These are phyloP conservation scores for Sporisorium sorghi DNA, from an alignment of 1,284 basidiomycete genomes.

Conservation along the genomic window DNA sequence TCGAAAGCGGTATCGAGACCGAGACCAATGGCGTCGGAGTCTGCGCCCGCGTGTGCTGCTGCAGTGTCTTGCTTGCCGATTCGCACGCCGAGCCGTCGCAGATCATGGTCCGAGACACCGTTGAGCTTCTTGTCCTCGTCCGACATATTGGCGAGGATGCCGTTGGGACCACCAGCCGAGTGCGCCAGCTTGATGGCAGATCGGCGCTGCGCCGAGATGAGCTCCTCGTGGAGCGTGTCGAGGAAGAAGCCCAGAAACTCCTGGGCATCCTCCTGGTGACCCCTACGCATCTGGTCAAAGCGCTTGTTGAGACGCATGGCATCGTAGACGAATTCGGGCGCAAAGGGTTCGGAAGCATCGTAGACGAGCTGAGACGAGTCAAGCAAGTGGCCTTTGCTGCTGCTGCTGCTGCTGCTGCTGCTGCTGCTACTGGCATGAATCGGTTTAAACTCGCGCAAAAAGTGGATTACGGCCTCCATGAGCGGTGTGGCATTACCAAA, in stretches of 20 bases:
- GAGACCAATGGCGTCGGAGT: constrained; percentile 25
- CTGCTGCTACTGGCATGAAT: constrained; percentile 35
- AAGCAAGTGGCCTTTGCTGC: too few species aligned
- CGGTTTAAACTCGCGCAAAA: constrained; percentile 80
- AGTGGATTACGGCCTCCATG: constrained; percentile 83
- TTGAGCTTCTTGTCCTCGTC: constrained; percentile 49
- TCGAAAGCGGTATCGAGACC: constrained; percentile 34
- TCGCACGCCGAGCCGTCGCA: constrained; percentile 34
- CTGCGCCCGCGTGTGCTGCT: too few species aligned
- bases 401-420: too few species aligned
- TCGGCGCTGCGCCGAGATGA: constrained; percentile 76
- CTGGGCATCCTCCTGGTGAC: constrained; percentile 97
- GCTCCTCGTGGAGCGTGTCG: constrained; percentile 93
- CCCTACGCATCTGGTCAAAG: constrained; percentile 92
- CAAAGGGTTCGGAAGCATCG: constrained; percentile 74
- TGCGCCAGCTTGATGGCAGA: constrained; percentile 62
- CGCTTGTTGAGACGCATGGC: constrained; percentile 95
- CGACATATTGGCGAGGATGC: constrained; percentile 39
- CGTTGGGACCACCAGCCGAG: constrained; percentile 61
- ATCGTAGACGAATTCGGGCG: constrained; percentile 90
- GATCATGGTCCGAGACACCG: constrained; percentile 43
- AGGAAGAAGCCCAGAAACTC: constrained; percentile 98
- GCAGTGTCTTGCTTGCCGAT: constrained; percentile 24
- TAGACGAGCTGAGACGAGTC: constrained; percentile 17
- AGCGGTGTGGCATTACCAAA: constrained; percentile 77